Evolutionary conservation across 75 land plant genomes (phyloP), one percentile per base, ranked within the genome.

Genomic region (Gnetum montanum): DNA sequence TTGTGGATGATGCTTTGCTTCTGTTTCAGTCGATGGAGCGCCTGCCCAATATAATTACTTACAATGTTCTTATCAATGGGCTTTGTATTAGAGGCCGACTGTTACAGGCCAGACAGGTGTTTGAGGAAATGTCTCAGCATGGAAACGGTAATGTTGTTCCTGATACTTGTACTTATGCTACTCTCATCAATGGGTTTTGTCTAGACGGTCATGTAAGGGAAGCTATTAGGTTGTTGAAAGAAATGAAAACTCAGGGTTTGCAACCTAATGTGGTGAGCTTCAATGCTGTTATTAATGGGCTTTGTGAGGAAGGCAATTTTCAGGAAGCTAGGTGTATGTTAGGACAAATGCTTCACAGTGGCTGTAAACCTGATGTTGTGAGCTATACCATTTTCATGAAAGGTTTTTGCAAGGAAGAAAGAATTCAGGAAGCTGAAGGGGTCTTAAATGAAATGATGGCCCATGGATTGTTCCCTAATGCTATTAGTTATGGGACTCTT

Each of bases 291-390:
- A 37, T 84, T 12, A 71, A 64, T 54, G 73, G 97, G 50, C 55
- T 80, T 43, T 80, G 90, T 61, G 46, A 44, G 49, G 40, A 31
- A 29, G 74, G 81, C 30, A 65, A 60, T 6, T 59, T 75, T 11
- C 62, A 46, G 6, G 88, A 86, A 44, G 93, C 97, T 8, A 66
- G 71, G 40, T 65, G 73, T 31, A 76, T 80, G 67, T 53, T 86
- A 41, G 71, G 71, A 10, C 59, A 58, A 30, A 83, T 90, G 76
- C 74, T 80, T 19, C 68, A 78, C 36, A 73, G 74, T 8, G 90
- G 78, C 63, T 69, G 84, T 67, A 80, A 63, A 37, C 93, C 97
- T 31, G 80, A 78, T 65, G 79, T 74, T 31, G 70, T 91, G 3
- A 73, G 76, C 46, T 91, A 75, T 46, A 76, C 84, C 64, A 81